Conservation (phyloP, 176 grass and related monocot species). For the Melocanna baccifera region DNA sequence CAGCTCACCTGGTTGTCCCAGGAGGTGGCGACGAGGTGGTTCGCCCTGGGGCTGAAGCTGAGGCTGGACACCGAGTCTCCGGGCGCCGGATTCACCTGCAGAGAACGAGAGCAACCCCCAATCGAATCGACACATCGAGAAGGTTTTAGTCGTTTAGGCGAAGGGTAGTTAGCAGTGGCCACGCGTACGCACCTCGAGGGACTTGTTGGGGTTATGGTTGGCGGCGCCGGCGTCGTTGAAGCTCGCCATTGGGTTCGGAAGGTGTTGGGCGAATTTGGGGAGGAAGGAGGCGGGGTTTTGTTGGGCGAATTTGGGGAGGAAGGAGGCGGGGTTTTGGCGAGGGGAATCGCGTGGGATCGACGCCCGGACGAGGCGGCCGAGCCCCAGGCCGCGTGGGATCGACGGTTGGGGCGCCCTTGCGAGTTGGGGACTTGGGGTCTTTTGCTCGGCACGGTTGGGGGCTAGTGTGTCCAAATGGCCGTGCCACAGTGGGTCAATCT, state of each 20-base stretch:
- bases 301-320: too few species aligned
- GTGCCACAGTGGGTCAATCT: too few species aligned
- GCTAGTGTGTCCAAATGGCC: too few species aligned
- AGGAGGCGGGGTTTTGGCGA: slow-evolving; percentile 13
- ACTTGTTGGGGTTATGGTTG: slow-evolving; percentile 73
- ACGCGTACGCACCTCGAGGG: slow-evolving; percentile 39
- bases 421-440: too few species aligned
- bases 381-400: slow-evolving; percentile 8
- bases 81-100: slow-evolving; percentile 38
- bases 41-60: slow-evolving; percentile 76
- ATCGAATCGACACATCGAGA: slow-evolving; percentile 15
- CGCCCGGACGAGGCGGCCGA: not conserved
- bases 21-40: slow-evolving; percentile 73
- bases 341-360: slow-evolving; percentile 14
- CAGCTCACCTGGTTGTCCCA: slow-evolving; percentile 78
- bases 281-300: not conserved
- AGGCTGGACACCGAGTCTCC: slow-evolving; percentile 72
- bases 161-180: not conserved
- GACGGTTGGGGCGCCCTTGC: not conserved
- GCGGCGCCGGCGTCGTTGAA: slow-evolving; percentile 34
- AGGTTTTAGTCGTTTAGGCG: not conserved
- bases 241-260: slow-evolving; percentile 36
- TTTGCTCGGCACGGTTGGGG: too few species aligned
- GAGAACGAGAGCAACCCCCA: not conserved
- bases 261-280: slow-evolving; percentile 10